Base-by-base conservation (phyloP, 768 basidiomycete genomes). In the Wakefieldia striispora region DNA sequence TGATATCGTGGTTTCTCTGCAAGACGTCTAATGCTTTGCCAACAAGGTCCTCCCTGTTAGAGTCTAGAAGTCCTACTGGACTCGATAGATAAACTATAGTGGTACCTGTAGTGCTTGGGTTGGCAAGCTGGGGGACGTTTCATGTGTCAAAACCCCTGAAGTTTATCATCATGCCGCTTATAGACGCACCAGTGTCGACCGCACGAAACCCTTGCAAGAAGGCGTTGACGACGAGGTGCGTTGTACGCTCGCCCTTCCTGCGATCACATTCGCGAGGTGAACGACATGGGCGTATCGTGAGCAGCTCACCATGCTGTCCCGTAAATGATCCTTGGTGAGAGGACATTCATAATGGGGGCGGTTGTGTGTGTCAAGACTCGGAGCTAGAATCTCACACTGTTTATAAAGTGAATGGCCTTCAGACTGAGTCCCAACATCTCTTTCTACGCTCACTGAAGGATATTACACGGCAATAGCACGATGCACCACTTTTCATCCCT, bases 221-320 rank as follows among this genome's bases (percentile, higher is more conserved):
- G 10, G 91, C 91, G 47, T 73, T 76, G 43, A 85, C 69, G 17
- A 92, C 89, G 3, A 91, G 77, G 4, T 73, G 68, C 0, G 81
- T 70, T 1, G 91, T 93, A 20, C 75, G 66, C 47, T 86, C 84
- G 59, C 83, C 83, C 72, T 93, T 93, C 90, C 88, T 91, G 56
- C 19, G 38, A 42, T 46, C 45, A 26, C 29, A 38, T 50, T 31
- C 16, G 35, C 36, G 39, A 42, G 50, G 19, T 42, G 35, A 37
- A 19, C 17, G 38, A 20, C 19, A 17, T n/a, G 16, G 23, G 45
- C 9, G 42, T 24, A 34, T 40, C 19, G 29, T 40, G 29, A 43
- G 19, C 47, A 58, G 38, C 66, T 64, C 54, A 80, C 82, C 82
- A 84, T 50, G 82, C 82, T 39, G 82, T 82, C 31, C 82, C 82